These are phyloP conservation scores for Aspergillus hiratsukae DNA, from an alignment of 2,329 filamentous ascomycete species.

Conservation along the genomic window DNA sequence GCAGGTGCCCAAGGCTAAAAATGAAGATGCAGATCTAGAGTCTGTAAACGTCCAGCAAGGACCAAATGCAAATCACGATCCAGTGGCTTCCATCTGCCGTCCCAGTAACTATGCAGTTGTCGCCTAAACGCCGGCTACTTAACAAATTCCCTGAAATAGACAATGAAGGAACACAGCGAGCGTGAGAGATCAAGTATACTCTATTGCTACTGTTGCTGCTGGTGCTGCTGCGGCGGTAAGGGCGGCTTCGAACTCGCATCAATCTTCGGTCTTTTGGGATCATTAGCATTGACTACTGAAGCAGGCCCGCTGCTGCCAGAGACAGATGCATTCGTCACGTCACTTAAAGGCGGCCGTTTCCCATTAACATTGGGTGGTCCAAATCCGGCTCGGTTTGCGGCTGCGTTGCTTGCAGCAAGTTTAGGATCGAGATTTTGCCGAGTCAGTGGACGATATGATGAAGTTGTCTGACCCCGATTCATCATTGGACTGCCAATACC, in stretches of 20 bases:
- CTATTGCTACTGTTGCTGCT: slow-evolving; percentile 4
- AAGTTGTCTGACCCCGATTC: slow-evolving; percentile 32
- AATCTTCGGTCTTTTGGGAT: slow-evolving; percentile 31
- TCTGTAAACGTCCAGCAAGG: neutral
- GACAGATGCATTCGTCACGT: slow-evolving; percentile 39
- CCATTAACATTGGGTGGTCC: slow-evolving; percentile 32
- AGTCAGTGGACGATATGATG: slow-evolving; percentile 44
- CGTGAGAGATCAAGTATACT: neutral
- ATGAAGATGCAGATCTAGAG: neutral
- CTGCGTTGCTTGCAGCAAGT: slow-evolving; percentile 14
- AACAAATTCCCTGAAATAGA: neutral
- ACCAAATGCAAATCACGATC: neutral
- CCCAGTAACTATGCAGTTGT: neutral
- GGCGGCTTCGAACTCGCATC: slow-evolving; percentile 14
- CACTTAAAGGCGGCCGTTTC: slow-evolving; percentile 42
- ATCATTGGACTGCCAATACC: slow-evolving; percentile 30
- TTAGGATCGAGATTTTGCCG: slow-evolving; percentile 33
- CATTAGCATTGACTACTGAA: slow-evolving; percentile 21
- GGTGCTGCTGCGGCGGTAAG: slow-evolving; percentile 15
- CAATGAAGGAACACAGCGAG: neutral
- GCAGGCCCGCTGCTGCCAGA: slow-evolving; percentile 18
- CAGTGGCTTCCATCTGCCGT: neutral
- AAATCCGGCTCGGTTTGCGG: slow-evolving; percentile 16
- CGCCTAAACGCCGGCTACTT: neutral
- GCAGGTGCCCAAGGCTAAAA: neutral